Base-by-base conservation (phyloP, 257 asterid genomes). In the Euphrasia confusa region DNA sequence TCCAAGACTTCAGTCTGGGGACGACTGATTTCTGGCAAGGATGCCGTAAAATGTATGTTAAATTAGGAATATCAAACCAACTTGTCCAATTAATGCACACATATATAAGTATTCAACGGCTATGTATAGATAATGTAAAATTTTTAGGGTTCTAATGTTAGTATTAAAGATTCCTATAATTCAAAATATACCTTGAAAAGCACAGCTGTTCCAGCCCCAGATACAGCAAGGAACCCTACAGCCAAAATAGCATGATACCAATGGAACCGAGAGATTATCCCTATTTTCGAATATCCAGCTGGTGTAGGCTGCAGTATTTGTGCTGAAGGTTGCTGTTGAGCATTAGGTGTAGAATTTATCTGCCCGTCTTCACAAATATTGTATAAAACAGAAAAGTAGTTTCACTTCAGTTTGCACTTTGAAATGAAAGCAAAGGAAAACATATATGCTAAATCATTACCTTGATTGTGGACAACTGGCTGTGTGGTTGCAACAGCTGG, bases 1-100 rank as follows among this genome's bases (percentile, higher is more conserved):
- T 82, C 99, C 99, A 93, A 47, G 96, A 84, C 86, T 89, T 93
- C 68, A 93, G 73, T 72, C 84, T 76, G 12, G 97, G 99, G 63
- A 89, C 64, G 60, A 93, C 60, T 59, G 88, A 55, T 4, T 85
- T 89, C 99, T 93, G 87, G 61, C 63, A 74, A 67, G 67, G 24
- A 73, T 0, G 60, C 69, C 47, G 26, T 33, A 64, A 75, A 59
- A 62, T 11, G 54, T 64, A 61, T 24, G 49, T 67, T 55, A 71
- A 68, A 68, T 60, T 64, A 27, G 39, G 57, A 66, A 70, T 53
- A 67, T 53, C 58, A 64, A 45, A 60, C 54, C 37, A 68, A 65
- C 53, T 52, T 24, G 33, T 44, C 66, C 66, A 56, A 67, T 69
- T 39, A 53, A 53, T 30, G 24, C 24, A 21, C 24, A 40, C 44